Base-by-base conservation (phyloP, 768 basidiomycete species). In the Russula ochroleuca region DNA sequence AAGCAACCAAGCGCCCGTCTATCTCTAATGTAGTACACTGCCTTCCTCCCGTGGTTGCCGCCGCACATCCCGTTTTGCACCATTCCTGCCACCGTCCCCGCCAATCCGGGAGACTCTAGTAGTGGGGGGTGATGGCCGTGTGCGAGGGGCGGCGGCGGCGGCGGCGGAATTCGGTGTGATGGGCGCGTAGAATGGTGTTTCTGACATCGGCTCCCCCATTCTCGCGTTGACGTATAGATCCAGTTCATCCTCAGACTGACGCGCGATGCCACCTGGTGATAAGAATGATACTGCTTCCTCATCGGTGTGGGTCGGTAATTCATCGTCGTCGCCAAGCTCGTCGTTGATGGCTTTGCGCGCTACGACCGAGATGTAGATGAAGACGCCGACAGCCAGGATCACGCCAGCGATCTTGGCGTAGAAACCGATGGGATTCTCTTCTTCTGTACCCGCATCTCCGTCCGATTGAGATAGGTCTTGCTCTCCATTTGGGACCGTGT, bases 301-400 rank as follows among this genome's bases (percentile, higher is more conserved):
- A 33, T 67, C 65, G 8, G 68, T 68, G 41, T 68, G 66, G 13
- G 41, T 50, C 21, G 66, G 66, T 57, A 64, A 10, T 37, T 74
- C 75, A 35, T 74, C 75, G 37, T 81, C 81, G 62, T 81, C 81
- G 31, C 79, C 79, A 11, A 82, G 75, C 64, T 83, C 81, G 33
- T 82, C 81, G 67, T 83, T 80, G 28, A 86, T 83, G 2, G 84
- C 84, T 65, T 73, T 68, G 68, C 92, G 87, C 45, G 92, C 92
- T 63, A 95, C 84, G 72, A 83, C 80, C 53, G 88, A 85, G 55
- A 95, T 80, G 75, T 95, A 95, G 54, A 92, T 69, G 67, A 94
- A 83, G 68, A 94, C 85, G 41, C 79, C 81, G 63, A 92, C 69
- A 72, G 90, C 92, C 1, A 94, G 80, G 28, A 78, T 69, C 63